These are phyloP conservation scores for Pseudevernia furfuracea DNA, from an alignment of 495 filamentous ascomycete genomes.

Conservation along the genomic window DNA sequence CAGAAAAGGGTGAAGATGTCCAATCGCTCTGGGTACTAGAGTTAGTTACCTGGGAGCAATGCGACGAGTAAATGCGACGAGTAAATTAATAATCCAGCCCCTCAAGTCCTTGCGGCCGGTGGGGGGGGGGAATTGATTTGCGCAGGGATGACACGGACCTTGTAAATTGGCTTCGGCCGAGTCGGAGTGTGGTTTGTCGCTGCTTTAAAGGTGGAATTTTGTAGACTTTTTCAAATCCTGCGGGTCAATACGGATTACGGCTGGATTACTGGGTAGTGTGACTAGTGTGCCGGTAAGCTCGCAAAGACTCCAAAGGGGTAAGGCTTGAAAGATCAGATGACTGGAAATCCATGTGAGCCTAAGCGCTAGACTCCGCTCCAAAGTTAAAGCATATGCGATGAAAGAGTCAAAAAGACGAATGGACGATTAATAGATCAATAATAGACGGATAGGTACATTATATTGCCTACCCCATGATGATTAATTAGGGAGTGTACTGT, in stretches of 20 bases:
- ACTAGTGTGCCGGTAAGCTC: not conserved
- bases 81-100: too few relatives aligned
- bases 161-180: not conserved
- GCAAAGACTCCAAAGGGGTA: too few relatives aligned
- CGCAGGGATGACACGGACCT: slow-evolving; percentile 14
- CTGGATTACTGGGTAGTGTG: too few relatives aligned
- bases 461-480: too few relatives aligned
- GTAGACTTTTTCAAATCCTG: too few relatives aligned
- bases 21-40: not conserved
- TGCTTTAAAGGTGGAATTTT: slow-evolving; percentile 2
- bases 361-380: slow-evolving; percentile 11
- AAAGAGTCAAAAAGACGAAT: slow-evolving; percentile 6
- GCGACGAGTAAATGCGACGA: too few relatives aligned
- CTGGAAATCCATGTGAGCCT: slow-evolving; percentile 17
- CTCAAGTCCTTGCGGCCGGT: slow-evolving; percentile 2
- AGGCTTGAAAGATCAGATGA: slow-evolving; percentile 14
- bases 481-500: too few relatives aligned
- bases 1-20: slow-evolving; percentile 3
- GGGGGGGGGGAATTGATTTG: slow-evolving; percentile 3
- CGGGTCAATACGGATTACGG: not conserved
- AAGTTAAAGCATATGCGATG: not conserved
- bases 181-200: not conserved
- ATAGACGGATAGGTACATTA: too few relatives aligned
- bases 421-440: too few relatives aligned
- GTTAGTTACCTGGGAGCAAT: too few relatives aligned